These are phyloP conservation scores for Ustilago nuda DNA, from an alignment of 1,284 basidiomycete genomes.

Conservation along the genomic window DNA sequence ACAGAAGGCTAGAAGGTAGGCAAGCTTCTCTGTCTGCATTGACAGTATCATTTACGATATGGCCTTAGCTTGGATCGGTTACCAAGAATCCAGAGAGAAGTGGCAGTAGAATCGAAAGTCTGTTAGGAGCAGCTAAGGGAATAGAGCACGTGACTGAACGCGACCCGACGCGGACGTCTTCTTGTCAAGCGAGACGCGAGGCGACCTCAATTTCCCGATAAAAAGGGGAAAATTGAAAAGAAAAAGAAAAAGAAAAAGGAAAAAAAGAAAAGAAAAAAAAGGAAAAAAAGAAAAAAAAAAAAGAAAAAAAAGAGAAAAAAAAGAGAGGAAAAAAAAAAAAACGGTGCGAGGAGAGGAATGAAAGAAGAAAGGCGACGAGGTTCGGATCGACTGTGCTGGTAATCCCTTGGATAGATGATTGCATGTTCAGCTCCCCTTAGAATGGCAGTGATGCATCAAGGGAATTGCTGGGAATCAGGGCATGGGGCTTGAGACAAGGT, in stretches of 20 bases:
- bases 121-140: background rate
- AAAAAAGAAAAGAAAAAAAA: background rate
- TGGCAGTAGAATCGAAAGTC: background rate
- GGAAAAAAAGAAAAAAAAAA: slow-evolving; percentile 1
- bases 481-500: background rate
- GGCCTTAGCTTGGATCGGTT: too few species aligned
- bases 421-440: background rate
- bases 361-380: background rate
- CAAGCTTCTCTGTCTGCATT: too few species aligned
- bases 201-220: background rate
- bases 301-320: background rate
- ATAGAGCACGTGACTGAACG: slow-evolving; percentile 8
- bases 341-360: slow-evolving; percentile 2
- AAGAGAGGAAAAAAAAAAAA: background rate
- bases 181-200: background rate
- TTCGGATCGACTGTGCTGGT: background rate
- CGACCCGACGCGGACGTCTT: slow-evolving; percentile 5
- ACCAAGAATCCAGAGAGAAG: background rate
- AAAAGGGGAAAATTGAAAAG: background rate
- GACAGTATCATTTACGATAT: too few species aligned
- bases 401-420: background rate
- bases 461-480: background rate
- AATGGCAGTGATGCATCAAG: background rate
- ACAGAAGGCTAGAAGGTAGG: too few species aligned
- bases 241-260: background rate